These are phyloP conservation scores for Volvox reticuliferus DNA, from an alignment of 139 green algal species.

Conservation along the genomic window DNA sequence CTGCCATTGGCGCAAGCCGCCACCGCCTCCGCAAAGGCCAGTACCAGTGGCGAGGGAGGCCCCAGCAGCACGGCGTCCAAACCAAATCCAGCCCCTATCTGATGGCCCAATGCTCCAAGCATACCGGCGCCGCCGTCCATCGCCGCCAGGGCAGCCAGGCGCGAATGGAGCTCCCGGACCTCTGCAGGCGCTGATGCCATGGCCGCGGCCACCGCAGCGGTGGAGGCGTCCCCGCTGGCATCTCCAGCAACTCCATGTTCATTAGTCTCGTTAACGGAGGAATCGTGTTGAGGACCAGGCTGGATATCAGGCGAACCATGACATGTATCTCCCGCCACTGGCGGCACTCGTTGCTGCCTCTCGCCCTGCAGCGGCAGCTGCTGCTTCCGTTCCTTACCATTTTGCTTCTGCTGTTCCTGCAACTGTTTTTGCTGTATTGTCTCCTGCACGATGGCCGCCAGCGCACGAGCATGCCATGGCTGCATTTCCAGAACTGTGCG, in stretches of 20 bases:
- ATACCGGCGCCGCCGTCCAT: background rate
- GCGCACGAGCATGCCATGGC: background rate
- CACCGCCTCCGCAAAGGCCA: background rate
- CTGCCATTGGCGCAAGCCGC: background rate
- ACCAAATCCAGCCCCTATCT: background rate
- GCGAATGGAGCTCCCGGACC: background rate
- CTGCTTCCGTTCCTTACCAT: background rate
- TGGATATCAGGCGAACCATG: too few relatives aligned
- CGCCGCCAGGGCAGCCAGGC: background rate
- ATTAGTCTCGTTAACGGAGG: too few relatives aligned
- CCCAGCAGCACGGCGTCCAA: constrained; percentile 11
- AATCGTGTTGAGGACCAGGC: too few relatives aligned
- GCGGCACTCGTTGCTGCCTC: background rate
- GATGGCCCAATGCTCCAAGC: background rate
- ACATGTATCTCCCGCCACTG: too few relatives aligned
- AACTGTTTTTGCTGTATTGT: background rate
- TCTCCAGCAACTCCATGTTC: too few relatives aligned
- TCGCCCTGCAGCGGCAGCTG: background rate
- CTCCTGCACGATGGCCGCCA: constrained; percentile 1
- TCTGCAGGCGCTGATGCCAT: background rate
- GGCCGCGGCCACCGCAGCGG: background rate
- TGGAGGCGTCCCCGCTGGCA: background rate
- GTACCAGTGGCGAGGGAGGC: background rate
- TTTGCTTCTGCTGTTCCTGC: background rate
- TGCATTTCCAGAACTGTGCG: background rate